Evolutionary conservation across 257 asterid genomes (phyloP).

Genomic region (Eucommia ulmoides): DNA sequence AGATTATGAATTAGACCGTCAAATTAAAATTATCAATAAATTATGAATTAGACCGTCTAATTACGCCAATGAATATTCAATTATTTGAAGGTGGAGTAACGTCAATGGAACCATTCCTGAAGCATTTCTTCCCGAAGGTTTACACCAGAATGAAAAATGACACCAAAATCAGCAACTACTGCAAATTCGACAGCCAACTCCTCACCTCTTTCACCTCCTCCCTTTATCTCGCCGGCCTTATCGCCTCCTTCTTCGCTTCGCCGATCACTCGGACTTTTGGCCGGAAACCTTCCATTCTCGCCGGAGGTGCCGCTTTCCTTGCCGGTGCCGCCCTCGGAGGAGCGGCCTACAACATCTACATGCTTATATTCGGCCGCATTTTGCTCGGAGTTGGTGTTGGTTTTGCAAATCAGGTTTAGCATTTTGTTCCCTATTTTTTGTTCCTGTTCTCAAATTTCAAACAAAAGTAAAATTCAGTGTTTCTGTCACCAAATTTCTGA

Average conservation of each 20-base stretch:
- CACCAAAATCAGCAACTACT: conserved; percentile 13
- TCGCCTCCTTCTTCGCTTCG: conserved; percentile 11
- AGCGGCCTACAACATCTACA: conserved; percentile 2
- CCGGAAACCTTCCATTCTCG: conserved; percentile 13
- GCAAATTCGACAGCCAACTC: conserved; percentile 9
- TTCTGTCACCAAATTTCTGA: too few relatives aligned
- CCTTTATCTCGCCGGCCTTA: conserved; percentile 19
- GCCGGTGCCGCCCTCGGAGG: conserved; percentile 18
- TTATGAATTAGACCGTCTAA: too few relatives aligned
- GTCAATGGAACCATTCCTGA: conserved; percentile 18
- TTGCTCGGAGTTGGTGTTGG: conserved; percentile 30
- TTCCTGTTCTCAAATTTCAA: too few relatives aligned
- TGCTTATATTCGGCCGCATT: conserved; percentile 20
- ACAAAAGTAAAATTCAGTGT: too few relatives aligned
- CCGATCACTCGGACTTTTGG: conserved; percentile 5
- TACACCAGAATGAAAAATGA: conserved; percentile 7
- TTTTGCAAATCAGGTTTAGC: conserved; percentile 31
- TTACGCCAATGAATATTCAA: too few relatives aligned
- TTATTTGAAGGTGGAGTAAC: conserved; percentile 30
- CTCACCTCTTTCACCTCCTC: conserved; percentile 25
- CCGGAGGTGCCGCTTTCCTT: conserved; percentile 16
- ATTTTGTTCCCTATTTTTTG: too few relatives aligned
- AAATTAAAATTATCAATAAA: too few relatives aligned
- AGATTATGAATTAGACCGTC: too few relatives aligned
- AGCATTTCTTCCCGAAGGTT: conserved; percentile 21